Conservation (phyloP, 2,329 filamentous ascomycete genomes). For the Cercospora sojina region DNA sequence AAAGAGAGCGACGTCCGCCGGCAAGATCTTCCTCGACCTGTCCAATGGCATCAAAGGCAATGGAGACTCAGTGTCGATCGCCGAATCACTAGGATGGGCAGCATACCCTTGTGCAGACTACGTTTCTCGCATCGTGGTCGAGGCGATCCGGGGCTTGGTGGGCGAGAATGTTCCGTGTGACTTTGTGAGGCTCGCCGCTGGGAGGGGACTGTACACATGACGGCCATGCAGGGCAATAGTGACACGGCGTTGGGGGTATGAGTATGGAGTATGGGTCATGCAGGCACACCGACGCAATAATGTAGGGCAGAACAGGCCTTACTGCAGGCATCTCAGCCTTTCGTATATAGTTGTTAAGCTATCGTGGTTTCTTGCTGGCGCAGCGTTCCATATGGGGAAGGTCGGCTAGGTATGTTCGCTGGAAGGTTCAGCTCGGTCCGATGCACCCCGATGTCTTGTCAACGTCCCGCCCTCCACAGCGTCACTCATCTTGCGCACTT, state of each 20-base stretch:
- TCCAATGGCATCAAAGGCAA: constrained; percentile 64
- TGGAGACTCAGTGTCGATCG: constrained; percentile 67
- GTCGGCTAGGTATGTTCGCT: not conserved
- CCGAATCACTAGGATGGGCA: constrained; percentile 72
- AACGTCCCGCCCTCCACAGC: not conserved
- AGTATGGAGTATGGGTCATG: not conserved
- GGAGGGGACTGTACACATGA: constrained; percentile 53
- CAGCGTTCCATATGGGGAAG: not conserved
- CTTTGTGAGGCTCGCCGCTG: constrained; percentile 74
- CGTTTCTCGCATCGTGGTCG: constrained; percentile 79
- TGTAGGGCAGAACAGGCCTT: constrained; percentile 3
- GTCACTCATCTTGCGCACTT: not conserved
- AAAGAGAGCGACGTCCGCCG: constrained; percentile 37
- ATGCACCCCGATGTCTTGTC: not conserved
- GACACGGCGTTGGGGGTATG: not conserved
- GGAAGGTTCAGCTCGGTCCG: not conserved
- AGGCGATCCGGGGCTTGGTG: constrained; percentile 73
- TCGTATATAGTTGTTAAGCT: not conserved
- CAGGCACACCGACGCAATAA: not conserved
- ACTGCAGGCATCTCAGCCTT: not conserved
- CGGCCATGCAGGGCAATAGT: not conserved
- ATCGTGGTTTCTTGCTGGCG: not conserved
- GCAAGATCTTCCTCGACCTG: constrained; percentile 78
- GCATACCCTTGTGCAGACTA: constrained; percentile 78
- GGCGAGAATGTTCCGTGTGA: constrained; percentile 81